Evolutionary conservation across 208 protist genomes (phyloP), one percentile per base, ranked within the genome.

Genomic region (Leishmania lainsoni): DNA sequence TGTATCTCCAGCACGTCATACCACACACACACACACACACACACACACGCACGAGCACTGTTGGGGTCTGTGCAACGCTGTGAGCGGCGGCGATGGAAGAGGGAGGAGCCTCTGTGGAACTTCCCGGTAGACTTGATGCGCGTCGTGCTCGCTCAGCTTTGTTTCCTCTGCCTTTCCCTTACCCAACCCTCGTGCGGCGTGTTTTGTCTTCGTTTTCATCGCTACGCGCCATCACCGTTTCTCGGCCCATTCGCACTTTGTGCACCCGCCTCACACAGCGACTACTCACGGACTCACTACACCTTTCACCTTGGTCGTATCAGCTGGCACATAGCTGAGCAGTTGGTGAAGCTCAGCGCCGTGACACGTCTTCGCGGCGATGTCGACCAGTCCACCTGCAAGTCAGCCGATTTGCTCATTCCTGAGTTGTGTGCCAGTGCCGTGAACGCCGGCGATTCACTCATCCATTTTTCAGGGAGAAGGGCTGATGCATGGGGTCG

Each of bases 381-480:
- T 26, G 83, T 90, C 39, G 65, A 79, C 45, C 76, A 86, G 39
- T 58, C 66, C 14, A 79, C 83, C 14, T 85, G 85, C 17, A 90
- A 88, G 63, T 73, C 73, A 12, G 87, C 87, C 9, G 86, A 90
- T 26, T 32, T 89, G 69, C 66, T 72, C 3, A 80, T 95, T 54
- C 78, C 91, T 5, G 78, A 86, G 22, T 16, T 91, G 45, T 89
- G 89, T 54, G 61, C 69, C 1, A 69, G 66, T 22, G 80, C 88
- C 16, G 79, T 91, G 26, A 95, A 95, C 75, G 84, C 89, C 22
- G 92, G 92, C 12, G 88, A 95, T 80, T 79, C 84, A 0, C 78
- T 95, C 45, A 63, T 89, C 42, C 42, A 4, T 4, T 4, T 4
- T 45, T 2, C 86, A 91, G 81, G 5, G 35, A 77, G 51, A 61